Evolutionary conservation across 345 rosid species (phyloP).

Genomic region (Erodium maritimum): DNA sequence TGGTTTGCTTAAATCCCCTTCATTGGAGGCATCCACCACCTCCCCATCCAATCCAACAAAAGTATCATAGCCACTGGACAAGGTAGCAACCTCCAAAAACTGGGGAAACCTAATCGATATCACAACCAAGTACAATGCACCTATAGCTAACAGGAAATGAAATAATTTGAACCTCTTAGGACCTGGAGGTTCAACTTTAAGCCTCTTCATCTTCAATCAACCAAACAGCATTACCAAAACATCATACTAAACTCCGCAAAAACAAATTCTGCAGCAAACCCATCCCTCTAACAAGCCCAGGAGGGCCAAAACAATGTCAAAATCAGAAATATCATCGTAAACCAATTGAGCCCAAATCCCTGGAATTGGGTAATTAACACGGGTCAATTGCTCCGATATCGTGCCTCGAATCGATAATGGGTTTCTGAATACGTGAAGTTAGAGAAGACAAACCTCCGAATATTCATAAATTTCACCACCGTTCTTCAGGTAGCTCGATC

Average conservation of each 20-base stretch:
- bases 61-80: constrained; percentile 62
- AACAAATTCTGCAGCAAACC: not conserved
- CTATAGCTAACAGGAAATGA: constrained; percentile 56
- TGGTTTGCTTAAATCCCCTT: constrained; percentile 47
- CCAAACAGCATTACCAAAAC: not conserved
- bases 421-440: not conserved
- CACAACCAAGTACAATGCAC: constrained; percentile 59
- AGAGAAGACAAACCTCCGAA: not conserved
- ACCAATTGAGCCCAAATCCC: not conserved
- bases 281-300: not conserved
- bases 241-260: not conserved
- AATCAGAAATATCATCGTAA: not conserved
- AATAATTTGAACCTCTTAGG: constrained; percentile 67
- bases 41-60: constrained; percentile 39
- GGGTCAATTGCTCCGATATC: not conserved
- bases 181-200: constrained; percentile 44
- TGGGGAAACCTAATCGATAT: constrained; percentile 72
- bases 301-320: not conserved
- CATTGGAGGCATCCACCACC: constrained; percentile 23
- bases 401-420: not conserved
- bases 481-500: no score
- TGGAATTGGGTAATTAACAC: not conserved
- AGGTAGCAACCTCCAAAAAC: constrained; percentile 54
- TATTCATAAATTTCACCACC: not conserved
- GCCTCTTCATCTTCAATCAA: constrained; percentile 52